These are phyloP conservation scores for Pythium chondricola DNA, from an alignment of 352 stramenopile genomes.

Conservation along the genomic window DNA sequence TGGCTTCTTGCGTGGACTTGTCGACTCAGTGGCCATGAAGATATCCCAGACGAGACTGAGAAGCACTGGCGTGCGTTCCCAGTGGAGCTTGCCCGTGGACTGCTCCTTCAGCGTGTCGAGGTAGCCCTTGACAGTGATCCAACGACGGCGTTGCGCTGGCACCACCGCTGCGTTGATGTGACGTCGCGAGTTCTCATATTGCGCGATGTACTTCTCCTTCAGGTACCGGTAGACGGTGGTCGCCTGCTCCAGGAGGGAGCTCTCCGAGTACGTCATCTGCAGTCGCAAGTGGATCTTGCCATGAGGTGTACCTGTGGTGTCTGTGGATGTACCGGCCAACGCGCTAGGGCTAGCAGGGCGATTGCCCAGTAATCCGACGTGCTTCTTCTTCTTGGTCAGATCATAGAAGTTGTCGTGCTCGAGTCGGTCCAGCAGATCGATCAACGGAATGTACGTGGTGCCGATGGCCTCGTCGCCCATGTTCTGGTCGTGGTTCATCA, in stretches of 20 bases:
- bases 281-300: conserved; percentile 43
- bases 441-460: conserved; percentile 47
- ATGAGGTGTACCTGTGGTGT: too few relatives aligned
- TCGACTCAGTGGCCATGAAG: conserved; percentile 31
- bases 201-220: conserved; percentile 53
- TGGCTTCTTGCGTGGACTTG: conserved; percentile 7
- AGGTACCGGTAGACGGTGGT: conserved; percentile 55
- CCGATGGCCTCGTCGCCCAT: conserved; percentile 46
- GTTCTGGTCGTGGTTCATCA: conserved; percentile 49
- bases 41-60: conserved; percentile 71
- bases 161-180: conserved; percentile 61
- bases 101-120: conserved; percentile 48
- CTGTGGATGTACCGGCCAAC: too few relatives aligned
- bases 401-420: conserved; percentile 56
- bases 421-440: conserved; percentile 62
- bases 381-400: conserved; percentile 27
- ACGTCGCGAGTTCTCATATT: conserved; percentile 44
- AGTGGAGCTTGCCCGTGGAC: conserved; percentile 45
- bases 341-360: background rate
- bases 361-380: background rate
- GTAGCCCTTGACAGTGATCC: conserved; percentile 50
- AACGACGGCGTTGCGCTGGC: conserved; percentile 48
- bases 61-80: conserved; percentile 52
- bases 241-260: conserved; percentile 55
- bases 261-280: conserved; percentile 48